A percentile compares a stretch with the other conserved stretches of the same genome.
phyloP scores from a whole-genome alignment of 345 rosid species.

The Capsella bursapastoris region DNA sequence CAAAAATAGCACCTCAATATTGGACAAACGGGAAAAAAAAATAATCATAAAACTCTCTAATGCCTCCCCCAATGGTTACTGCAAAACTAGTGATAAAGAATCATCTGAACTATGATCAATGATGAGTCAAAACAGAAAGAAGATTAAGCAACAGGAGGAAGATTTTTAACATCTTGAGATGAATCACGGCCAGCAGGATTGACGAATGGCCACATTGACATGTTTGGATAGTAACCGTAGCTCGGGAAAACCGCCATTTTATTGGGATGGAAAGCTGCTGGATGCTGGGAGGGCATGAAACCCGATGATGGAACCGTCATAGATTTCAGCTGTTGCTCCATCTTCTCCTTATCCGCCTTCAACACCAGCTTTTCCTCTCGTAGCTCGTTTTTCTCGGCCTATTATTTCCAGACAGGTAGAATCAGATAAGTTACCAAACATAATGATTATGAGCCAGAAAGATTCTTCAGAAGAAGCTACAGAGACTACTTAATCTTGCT shows the following conservation, averaged over 20 bases:
- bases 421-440: neutral
- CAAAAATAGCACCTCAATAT: constrained; percentile 23
- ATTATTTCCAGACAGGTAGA: neutral
- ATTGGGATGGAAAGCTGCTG: constrained; percentile 65
- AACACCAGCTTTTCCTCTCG: constrained; percentile 80
- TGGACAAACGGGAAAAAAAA: neutral
- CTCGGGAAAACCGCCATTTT: constrained; percentile 66
- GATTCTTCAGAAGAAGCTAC: neutral
- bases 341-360: constrained; percentile 77
- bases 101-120: constrained; percentile 26
- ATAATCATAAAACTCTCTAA: constrained; percentile 10
- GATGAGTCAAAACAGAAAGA: neutral
- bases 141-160: constrained; percentile 76
- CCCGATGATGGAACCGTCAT: constrained; percentile 59
- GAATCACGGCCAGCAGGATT: constrained; percentile 76
- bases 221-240: constrained; percentile 59
- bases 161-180: constrained; percentile 78
- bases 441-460: neutral
- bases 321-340: constrained; percentile 75
- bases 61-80: constrained; percentile 16
- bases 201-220: constrained; percentile 88
- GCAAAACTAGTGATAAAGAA: constrained; percentile 33
- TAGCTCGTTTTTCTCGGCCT: constrained; percentile 93
- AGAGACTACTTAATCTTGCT: neutral
- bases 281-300: constrained; percentile 49